phyloP scores from a whole-genome alignment of 2,329 filamentous ascomycete species.

The Emmonsiellopsis sp. region DNA sequence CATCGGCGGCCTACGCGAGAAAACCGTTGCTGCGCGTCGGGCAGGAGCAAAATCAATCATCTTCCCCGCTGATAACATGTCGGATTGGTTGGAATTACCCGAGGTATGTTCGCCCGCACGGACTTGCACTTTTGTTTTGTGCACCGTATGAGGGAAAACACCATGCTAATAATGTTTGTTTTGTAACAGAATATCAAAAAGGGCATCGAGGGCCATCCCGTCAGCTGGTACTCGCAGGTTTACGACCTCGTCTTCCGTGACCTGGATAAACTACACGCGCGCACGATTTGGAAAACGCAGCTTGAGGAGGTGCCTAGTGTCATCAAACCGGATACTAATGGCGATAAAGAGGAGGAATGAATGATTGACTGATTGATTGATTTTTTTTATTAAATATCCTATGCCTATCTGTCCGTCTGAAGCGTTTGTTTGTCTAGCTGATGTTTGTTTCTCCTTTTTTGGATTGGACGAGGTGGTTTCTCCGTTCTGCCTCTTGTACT shows the following conservation, averaged over 20 bases:
- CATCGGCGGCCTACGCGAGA: conserved; percentile 89
- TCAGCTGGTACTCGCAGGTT: conserved; percentile 88
- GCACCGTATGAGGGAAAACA: conserved; percentile 3
- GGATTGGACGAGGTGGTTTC: not conserved
- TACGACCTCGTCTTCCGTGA: conserved; percentile 84
- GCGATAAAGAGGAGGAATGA: conserved; percentile 4
- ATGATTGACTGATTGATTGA: not conserved
- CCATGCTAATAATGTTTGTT: conserved; percentile 10
- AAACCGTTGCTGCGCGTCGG: conserved; percentile 88
- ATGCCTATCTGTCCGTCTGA: not conserved
- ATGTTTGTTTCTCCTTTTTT: not conserved
- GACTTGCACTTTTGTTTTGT: too few species aligned
- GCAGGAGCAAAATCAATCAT: conserved; percentile 89
- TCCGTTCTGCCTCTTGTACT: not conserved
- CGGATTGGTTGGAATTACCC: conserved; percentile 93
- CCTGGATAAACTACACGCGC: conserved; percentile 63
- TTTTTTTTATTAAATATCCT: not conserved
- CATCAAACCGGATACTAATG: conserved; percentile 27
- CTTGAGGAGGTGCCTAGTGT: conserved; percentile 39
- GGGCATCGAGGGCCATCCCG: conserved; percentile 82
- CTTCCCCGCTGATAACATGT: conserved; percentile 91
- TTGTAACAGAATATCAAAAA: conserved; percentile 83
- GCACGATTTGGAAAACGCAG: conserved; percentile 59
- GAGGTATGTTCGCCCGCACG: conserved; percentile 55
- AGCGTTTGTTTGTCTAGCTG: not conserved